Evolutionary conservation across 2,329 filamentous ascomycete genomes (phyloP), one percentile per base, ranked within the genome.

Genomic region (Calonectria montana): DNA sequence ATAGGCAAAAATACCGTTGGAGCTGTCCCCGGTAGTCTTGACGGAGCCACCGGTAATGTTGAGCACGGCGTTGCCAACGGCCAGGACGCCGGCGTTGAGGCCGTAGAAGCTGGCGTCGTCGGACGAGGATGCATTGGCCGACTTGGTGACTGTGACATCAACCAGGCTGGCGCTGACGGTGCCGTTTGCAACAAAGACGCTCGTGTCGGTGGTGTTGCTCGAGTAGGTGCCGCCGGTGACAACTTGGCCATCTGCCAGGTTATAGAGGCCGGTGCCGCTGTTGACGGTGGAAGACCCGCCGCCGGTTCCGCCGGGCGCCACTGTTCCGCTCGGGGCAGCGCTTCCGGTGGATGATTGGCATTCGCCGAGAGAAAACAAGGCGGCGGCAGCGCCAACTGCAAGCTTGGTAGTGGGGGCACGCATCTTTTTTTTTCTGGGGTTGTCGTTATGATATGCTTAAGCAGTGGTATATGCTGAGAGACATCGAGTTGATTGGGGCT

Each of bases 81-180:
- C 68, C 12, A 73, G 23, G n/a, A 73, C 39, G 2, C 41, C 71
- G 0, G 71, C 71, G 10, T 73, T 73, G 25, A 73, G 67, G 21
- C 68, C 71, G 68, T 73, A 73, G 50, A 73, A 73, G 59, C 71
- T 73, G 23, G 68, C 71, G 23, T 45, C 43, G 7, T 73, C 71
- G 23, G 70, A 68, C 7, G 47, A 64, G 57, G 71, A 71, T 9
- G 68, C 67, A 59, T 73, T 45, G 10, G 67, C 67, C 25, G 71
- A 67, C 50, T 73, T 73, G 48, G 67, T 27, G 13, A 73, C 68
- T 1, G 57, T 53, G 4, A 67, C 68, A 2, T 71, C 59, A 4
- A 73, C 23, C 6, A 73, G 41, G n/a, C 43, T 61, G 0, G 71
- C 71, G n/a, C 41, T 67, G n/a, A 67, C 64, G 7, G 71, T 73